Percentiles rank a stretch among this genome's conserved stretches.
These are phyloP conservation scores for Rhizopogon rudus DNA, from an alignment of 768 basidiomycete genomes.

Conservation along the genomic window DNA sequence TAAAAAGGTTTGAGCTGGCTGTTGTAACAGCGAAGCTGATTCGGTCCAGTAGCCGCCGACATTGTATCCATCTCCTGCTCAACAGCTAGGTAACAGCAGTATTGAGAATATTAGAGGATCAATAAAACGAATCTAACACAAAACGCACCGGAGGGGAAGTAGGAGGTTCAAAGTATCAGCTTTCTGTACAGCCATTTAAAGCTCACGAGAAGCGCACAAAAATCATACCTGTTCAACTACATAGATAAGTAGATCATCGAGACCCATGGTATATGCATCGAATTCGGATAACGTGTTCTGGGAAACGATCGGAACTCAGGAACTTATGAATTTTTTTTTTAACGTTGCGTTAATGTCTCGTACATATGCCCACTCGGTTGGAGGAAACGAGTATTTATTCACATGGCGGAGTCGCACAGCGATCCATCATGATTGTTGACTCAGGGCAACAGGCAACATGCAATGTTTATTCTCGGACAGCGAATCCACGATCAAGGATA, in stretches of 20 bases:
- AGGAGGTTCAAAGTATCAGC: not conserved
- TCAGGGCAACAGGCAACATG: too few species aligned
- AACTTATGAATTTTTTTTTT: too few species aligned
- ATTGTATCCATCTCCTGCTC: not conserved
- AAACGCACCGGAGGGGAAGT: not conserved
- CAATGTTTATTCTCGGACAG: too few species aligned
- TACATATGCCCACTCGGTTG: too few species aligned
- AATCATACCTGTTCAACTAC: not conserved
- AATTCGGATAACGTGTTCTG: too few species aligned
- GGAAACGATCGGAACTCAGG: too few species aligned
- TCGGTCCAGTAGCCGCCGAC: too few species aligned
- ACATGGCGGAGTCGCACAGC: too few species aligned
- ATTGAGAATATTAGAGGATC: not conserved
- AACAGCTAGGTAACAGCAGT: not conserved
- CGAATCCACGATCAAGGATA: too few species aligned
- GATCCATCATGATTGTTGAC: too few species aligned
- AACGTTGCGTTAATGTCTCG: too few species aligned
- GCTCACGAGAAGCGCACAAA: not conserved
- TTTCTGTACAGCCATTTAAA: not conserved
- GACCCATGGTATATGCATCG: not conserved
- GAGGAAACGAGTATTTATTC: too few species aligned
- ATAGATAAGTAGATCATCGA: not conserved
- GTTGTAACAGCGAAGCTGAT: constrained; percentile 8
- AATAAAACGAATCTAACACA: not conserved
- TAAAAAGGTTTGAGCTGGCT: constrained; percentile 11